Evolutionary conservation across 352 stramenopile species (phyloP), one percentile per base, ranked within the genome.

Genomic region (Pythium brachiatum): DNA sequence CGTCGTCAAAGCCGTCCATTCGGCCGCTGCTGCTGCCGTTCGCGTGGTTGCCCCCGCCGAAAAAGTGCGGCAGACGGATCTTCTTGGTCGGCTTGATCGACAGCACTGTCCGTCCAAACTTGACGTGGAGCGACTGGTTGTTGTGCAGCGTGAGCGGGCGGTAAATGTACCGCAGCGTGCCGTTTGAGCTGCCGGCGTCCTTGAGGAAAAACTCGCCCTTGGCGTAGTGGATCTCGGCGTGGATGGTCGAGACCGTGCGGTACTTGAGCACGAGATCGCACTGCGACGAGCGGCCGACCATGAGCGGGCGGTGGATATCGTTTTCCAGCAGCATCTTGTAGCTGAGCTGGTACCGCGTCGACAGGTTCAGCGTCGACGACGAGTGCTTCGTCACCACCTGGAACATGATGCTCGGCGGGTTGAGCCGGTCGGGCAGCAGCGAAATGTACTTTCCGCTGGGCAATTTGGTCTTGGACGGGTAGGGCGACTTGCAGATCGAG

Each of bases 221-320:
- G 16, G 89, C 86, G 65, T 97, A 98, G 41, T 96, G 85, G 63
- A 98, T 97, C 43, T 96, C 86, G 1, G 94, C 92, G 66, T 98
- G 94, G 54, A 97, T 95, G 27, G 92, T 97, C 20, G 89, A 97
- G 20, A 98, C 92, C 15, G 94, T 98, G 51, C 92, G 86, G 77
- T 98, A 98, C 73, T 98, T 97, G 23, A 98, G 80, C 50, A 98
- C 91, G 60, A 98, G 84, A 61, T 98, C 92, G 66, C 89, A 97
- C 69, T 95, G 90, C 29, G 92, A 97, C 58, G 92, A 98, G 12
- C 94, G 88, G 7, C 94, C 94, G 15, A 98, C 81, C 70, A 97
- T 94, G 9, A 98, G 79, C 43, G 89, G 78, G 66, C 96, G 77
- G 72, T 89, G 68, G 73, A 96, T 90, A 87, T 97, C 72, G 71